Base-by-base conservation (phyloP, 2,329 filamentous ascomycete species). In the Claviceps lovelessii region DNA sequence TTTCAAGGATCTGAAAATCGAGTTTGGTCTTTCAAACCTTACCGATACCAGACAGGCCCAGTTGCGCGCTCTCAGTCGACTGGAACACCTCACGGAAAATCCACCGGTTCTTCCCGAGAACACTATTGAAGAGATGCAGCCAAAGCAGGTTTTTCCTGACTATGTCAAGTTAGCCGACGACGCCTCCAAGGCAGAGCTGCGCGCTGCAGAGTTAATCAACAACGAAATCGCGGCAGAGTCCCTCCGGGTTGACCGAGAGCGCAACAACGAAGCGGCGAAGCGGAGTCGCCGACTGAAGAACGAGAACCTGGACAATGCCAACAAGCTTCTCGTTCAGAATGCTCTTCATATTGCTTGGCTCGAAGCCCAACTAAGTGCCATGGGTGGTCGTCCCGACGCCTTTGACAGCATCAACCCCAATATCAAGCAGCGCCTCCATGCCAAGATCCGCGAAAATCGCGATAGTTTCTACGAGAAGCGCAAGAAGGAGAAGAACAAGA, bases 211-310 rank as follows among this genome's bases (percentile, higher is more conserved):
- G 23, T 57, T 50, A 0, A 54, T 56, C 7, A 66, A 65, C 55
- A 67, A 70, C 52, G 13, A 49, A 6, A 62, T 69, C 42, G 61
- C 66, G 2, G 54, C 55, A 4, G 52, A 59, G 23, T 58, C 60
- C 9, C 62, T 64, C 55, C 51, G 29, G 4, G 49, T 64, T 1
- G 65, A 70, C 19, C 61, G 66, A 2, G 55, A 62, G 46, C 61
- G 70, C 5, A 73, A 73, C 61, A 72, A 71, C 56, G 55, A 60
- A 41, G 67, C 71, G 0, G 71, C 71, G 29, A 69, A 67, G 58
- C 67, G 69, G 53, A 68, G 64, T 11, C 63, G 71, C 1, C 44
- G 45, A 0, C n/a, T 60, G 45, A 65, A 62, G 55, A 33, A 54
- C 1, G 51, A 46, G 11, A 62, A 55, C 19, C 39, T 57, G 23